Evolutionary conservation across 257 asterid species (phyloP).

Genomic region (Nicotiana benthamiana): DNA sequence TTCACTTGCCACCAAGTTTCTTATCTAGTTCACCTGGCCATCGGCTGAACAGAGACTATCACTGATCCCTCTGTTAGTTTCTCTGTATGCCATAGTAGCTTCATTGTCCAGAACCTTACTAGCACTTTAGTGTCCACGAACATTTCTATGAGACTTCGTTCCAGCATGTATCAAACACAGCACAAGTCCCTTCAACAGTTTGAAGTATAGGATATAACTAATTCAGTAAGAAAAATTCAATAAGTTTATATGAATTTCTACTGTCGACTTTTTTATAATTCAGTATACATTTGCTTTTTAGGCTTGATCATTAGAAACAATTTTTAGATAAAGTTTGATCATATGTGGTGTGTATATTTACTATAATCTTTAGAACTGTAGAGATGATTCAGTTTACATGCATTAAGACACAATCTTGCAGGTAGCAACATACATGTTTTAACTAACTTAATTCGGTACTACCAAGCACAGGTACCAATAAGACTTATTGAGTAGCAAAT

Average conservation of each 20-base stretch:
- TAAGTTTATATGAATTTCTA: neutral
- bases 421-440: neutral
- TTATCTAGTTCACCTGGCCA: neutral
- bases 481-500: neutral
- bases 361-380: neutral
- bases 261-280: neutral
- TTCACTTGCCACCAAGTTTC: neutral
- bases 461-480: neutral
- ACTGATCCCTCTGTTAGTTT: neutral
- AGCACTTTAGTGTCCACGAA: neutral
- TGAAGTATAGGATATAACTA: neutral
- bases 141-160: neutral
- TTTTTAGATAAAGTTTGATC: neutral
- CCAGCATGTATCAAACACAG: neutral
- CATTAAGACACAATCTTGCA: neutral
- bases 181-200: neutral
- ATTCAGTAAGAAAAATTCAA: neutral
- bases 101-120: neutral
- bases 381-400: neutral
- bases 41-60: neutral
- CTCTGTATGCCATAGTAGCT: neutral
- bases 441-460: neutral
- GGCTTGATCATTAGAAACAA: neutral
- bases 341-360: neutral
- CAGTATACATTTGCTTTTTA: neutral